Evolutionary conservation across 2,329 filamentous ascomycete species (phyloP), one percentile per base, ranked within the genome.

Genomic region (Aureobasidium lini): DNA sequence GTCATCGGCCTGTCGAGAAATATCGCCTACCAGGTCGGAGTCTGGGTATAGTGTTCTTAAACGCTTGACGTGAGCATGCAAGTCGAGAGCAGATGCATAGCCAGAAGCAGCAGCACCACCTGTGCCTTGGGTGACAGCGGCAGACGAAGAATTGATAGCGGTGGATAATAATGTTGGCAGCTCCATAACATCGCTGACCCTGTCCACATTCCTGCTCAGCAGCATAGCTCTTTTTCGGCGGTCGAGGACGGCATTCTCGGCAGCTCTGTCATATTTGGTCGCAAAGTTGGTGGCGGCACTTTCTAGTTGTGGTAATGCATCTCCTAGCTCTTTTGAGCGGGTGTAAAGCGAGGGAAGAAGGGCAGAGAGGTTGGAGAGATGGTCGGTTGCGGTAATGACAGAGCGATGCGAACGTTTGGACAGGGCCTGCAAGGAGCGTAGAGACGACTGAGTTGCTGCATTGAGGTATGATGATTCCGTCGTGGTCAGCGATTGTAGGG

Each of bases 51-150:
- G 78, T 0, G 85, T 84, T 62, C 91, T 85, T 6, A 99, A 79
- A 7, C 94, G 84, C 66, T 90, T 89, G 69, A 96, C 94, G 71
- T 97, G 94, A n/a, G 89, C 87, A 69, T 95, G 88, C 2, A 99
- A 80, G 72, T 99, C 94, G 36, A 99, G 79, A 0, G 92, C 92
- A 0, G 90, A 89, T 2, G 91, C 87, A 76, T 96, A 95, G 46
- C 66, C 66, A 16, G 63, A 64, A 62, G 85, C 83, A 9, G 78
- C 81, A 6, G 76, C 71, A 2, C 66, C 61, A 2, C 74, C 70
- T 32, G 64, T 63, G 39, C 70, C 70, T 47, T 57, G 58, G 18
- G 53, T 44, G n/a, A 75, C 75, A n/a, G 79, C 74, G 29, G 79
- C 79, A 0, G 75, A 78, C 6, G 57, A 60, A 4, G 77, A 76